Evolutionary conservation across 768 basidiomycete genomes (phyloP).

Genomic region (Mycena olivaceomarginata): DNA sequence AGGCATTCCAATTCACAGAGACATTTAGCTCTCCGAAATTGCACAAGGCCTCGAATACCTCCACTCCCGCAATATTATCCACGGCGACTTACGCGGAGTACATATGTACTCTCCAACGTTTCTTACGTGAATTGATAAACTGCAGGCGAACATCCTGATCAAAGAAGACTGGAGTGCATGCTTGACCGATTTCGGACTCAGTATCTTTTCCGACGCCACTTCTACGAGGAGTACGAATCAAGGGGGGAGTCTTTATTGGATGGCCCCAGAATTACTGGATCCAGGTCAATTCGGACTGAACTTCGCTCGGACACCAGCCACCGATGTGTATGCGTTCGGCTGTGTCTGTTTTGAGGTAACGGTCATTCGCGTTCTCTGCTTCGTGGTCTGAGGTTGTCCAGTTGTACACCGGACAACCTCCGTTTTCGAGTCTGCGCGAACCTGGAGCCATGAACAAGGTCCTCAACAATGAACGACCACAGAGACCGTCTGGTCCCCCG

Average conservation of each 20-base stretch:
- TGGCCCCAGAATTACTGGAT: conserved; percentile 16
- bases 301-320: conserved; percentile 50
- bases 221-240: neutral
- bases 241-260: conserved; percentile 6
- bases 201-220: conserved; percentile 8
- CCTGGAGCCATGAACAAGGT: conserved; percentile 18
- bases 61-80: neutral
- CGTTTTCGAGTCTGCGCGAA: conserved; percentile 17
- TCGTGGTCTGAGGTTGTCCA: neutral
- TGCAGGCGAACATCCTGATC: conserved; percentile 13
- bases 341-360: conserved; percentile 56
- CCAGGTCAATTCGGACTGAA: conserved; percentile 37
- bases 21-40: too few species aligned
- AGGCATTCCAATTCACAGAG: too few species aligned
- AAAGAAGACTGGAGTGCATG: conserved; percentile 22
- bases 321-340: conserved; percentile 57
- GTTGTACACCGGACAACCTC: conserved; percentile 34
- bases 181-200: conserved; percentile 21
- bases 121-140: too few species aligned
- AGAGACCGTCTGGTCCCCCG: conserved; percentile 3
- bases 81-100: conserved; percentile 7
- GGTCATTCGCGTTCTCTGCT: neutral
- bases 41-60: neutral
- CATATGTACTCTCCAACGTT: too few species aligned
- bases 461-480: conserved; percentile 14